Conservation (phyloP, 2,329 filamentous ascomycete species). For the Pezicula carpinea region DNA sequence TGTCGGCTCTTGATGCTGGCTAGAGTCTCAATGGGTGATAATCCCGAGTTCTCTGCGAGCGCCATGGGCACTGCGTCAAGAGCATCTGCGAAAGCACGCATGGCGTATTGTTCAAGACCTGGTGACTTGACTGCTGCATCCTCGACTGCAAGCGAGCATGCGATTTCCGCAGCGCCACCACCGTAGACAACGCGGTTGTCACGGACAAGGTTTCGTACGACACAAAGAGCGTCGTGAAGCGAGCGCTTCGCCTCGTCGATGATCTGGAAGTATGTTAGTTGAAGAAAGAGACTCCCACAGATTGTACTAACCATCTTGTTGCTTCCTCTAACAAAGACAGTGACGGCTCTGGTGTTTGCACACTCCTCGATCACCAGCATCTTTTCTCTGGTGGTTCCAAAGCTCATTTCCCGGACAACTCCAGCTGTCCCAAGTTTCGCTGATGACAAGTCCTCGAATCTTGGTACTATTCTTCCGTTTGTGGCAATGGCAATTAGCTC, state of each 20-base stretch:
- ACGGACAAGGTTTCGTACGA: slow-evolving; percentile 90
- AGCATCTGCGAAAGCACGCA: slow-evolving; percentile 95
- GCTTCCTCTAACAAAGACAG: slow-evolving; percentile 91
- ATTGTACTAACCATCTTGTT: slow-evolving; percentile 86
- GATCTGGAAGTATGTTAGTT: slow-evolving; percentile 54
- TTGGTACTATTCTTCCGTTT: slow-evolving; percentile 93
- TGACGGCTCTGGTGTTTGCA: slow-evolving; percentile 94
- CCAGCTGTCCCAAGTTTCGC: slow-evolving; percentile 91
- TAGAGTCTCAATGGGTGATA: slow-evolving; percentile 92
- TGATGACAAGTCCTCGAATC: slow-evolving; percentile 88
- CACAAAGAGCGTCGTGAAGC: slow-evolving; percentile 93
- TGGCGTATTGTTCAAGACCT: slow-evolving; percentile 97
- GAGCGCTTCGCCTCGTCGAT: slow-evolving; percentile 99
- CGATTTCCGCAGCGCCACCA: slow-evolving; percentile 93
- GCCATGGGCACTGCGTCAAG: slow-evolving; percentile 93
- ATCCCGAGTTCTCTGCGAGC: slow-evolving; percentile 91
- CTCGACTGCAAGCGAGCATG: slow-evolving; percentile 93
- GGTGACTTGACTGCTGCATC: slow-evolving; percentile 92
- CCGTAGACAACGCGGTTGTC: slow-evolving; percentile 98
- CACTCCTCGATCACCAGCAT: slow-evolving; percentile 99
- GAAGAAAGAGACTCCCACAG: slow-evolving; percentile 1
- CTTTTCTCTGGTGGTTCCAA: slow-evolving; percentile 97
- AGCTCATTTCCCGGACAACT: slow-evolving; percentile 88
- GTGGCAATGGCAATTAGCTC: slow-evolving; percentile 98
- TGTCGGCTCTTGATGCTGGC: slow-evolving; percentile 95